Evolutionary conservation across 1,284 basidiomycete genomes (phyloP), one percentile per base, ranked within the genome.

Genomic region (Leccinum pallidistipes): DNA sequence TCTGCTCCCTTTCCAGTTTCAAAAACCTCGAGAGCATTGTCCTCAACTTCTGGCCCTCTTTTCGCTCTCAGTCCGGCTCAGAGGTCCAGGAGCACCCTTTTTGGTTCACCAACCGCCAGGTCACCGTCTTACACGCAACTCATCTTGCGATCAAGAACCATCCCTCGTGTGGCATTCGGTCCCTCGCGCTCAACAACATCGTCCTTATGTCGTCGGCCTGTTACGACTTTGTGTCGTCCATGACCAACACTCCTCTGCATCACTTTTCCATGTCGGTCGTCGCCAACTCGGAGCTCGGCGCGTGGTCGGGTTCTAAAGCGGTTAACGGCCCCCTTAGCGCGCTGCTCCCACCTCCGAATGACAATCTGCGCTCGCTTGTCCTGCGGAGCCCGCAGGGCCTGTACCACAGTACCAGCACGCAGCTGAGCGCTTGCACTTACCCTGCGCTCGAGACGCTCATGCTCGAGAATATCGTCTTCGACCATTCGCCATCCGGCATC

Each of bases 1-100:
- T 73, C 14, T 72, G 67, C 40, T 51, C 69, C 3, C 60, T 73
- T 1, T n/a, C 65, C 5, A 52, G 49, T n/a, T 67, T 75, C 53
- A 59, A 62, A 56, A 67, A 62, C 34, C 67, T 73, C 4, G 59
- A 65, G 47, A 60, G 59, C 3, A 56, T 73, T 18, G 55, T 58
- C 10, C 67, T 76, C 56, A 74, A 68, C 57, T 73, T 73, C 47
- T 73, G 71, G 71, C 71, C 71, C 5, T 73, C 72, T 0, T 76
- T 75, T 58, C 55, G 55, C 24, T 70, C 73, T 7, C 64, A 70
- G 16, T 36, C n/a, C 9, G 71, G 69, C 2, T 18, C 34, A 9
- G 72, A 76, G 40, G 43, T 72, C 11, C 68, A 59, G 16, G 74
- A 73, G 10, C 66, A 71, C 16, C 74, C 71, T 5, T 73, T 65